Evolutionary conservation across 768 basidiomycete species (phyloP), one percentile per base, ranked within the genome.

Genomic region (Pleurotus salmoneostramineus): DNA sequence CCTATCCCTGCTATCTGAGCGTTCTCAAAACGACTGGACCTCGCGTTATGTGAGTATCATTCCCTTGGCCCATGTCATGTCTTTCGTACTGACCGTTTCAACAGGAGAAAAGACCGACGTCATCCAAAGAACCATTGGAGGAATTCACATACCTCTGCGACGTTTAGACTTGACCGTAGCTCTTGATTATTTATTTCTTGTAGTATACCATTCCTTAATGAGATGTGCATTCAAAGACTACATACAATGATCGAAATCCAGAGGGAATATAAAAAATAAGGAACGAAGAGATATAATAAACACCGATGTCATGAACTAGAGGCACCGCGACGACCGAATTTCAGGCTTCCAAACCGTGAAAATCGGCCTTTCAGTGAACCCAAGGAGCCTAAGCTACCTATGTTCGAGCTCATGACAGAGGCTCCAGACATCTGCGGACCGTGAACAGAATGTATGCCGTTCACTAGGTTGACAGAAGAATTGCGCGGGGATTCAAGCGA

Each of bases 341-440:
- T 86, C 14, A 91, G 72, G 65, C 88, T 91, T 17, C 89, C 89
- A 58, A 93, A 85, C 47, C 87, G 82, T 40, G 88, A 89, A 64
- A 91, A 83, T 10, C 90, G 83, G 1, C 85, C 89, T 66, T 83
- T 87, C 49, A 91, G 72, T 3, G 88, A 89, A 7, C 83, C 81
- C 60, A 81, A 75, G 27, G 75, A 84, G 11, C 78, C 77, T 52
- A 80, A 72, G 63, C 80, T 84, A 50, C 87, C 85, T 60, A 87
- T 77, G 43, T 84, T 84, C 2, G 89, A 88, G 15, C 80, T 77
- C 59, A 82, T 79, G 11, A 84, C 75, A 8, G 88, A 89, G 10
- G 81, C 80, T 2, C 80, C 81, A 4, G 86, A 81, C 52, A 72
- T 69, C 59, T 78, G 77, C 1, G 76, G 74, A 8, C 70, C 70